phyloP scores from a whole-genome alignment of 169 alveolate species.

The Babesia sp. region DNA sequence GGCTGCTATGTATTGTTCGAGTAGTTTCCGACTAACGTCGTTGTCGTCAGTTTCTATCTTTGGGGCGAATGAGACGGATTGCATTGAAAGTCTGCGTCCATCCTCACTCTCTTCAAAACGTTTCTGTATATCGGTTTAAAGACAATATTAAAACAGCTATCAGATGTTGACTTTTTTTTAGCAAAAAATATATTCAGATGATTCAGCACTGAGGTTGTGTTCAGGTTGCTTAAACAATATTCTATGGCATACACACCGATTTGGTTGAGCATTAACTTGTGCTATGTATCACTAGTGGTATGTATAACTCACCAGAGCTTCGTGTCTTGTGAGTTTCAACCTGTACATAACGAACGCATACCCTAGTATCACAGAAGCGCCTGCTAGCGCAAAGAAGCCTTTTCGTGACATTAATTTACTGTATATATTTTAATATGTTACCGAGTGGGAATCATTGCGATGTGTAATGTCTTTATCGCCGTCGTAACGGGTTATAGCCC shows the following conservation, averaged over 20 bases:
- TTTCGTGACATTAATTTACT: neutral
- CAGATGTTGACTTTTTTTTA: too few species aligned
- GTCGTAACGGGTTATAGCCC: neutral
- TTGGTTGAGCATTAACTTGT: too few species aligned
- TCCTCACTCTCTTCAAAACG: slow-evolving; percentile 51
- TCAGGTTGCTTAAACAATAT: too few species aligned
- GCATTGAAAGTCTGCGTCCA: slow-evolving; percentile 38
- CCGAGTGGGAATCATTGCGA: neutral
- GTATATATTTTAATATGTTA: neutral
- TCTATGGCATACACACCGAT: too few species aligned
- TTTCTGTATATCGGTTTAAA: slow-evolving; percentile 25
- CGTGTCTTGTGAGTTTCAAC: slow-evolving; percentile 28
- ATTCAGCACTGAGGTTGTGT: too few species aligned
- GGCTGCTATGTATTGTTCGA: slow-evolving; percentile 4
- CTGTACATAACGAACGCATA: slow-evolving; percentile 20
- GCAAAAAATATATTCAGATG: too few species aligned
- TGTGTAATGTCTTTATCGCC: neutral
- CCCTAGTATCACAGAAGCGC: slow-evolving; percentile 17
- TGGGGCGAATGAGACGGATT: slow-evolving; percentile 57
- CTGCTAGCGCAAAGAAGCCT: neutral
- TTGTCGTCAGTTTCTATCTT: slow-evolving; percentile 33
- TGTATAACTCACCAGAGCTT: slow-evolving; percentile 34
- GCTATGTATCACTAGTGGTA: too few species aligned
- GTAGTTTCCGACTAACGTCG: slow-evolving; percentile 4
- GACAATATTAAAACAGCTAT: neutral